Base-by-base conservation (phyloP, 1,139 yeast species). In the Candida freyschussii region DNA sequence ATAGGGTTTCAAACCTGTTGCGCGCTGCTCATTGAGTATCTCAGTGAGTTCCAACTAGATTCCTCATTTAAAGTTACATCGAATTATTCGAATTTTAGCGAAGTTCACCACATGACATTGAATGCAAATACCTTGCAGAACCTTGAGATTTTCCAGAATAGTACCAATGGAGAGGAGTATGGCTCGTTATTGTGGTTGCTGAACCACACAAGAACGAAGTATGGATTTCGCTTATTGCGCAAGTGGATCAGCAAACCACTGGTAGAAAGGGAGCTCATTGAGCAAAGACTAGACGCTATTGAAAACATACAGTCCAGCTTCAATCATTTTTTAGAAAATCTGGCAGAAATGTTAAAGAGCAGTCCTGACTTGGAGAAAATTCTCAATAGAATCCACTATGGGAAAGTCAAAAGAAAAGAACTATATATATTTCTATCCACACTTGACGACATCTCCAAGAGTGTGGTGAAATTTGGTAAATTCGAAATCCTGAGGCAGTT, bases 151-250 rank as follows among this genome's bases (percentile, higher is more conserved):
- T 85, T 85, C 47, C 63, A 63, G 24, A 84, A 84, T 48, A 61
- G 68, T 3, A 75, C 91, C 0, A 75, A 77, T 41, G 57, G 60
- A 13, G 61, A 69, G 2, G 63, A 62, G 7, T 61, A 65, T 21
- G 97, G 96, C 0, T 76, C 96, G 0, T 59, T 91, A 13, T 57
- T 83, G 12, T 82, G 91, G 86, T 62, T 85, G 3, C 52, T 91
- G 41, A 84, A 89, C 54, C 89, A 81, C 43, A 84, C 97, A 0
- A 62, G 75, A 26, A 85, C 96, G 0, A 66, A 69, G 20, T 82
- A 79, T 58, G 98, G 98, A 0, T 70, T 66, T 32, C 59, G 96
- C 34, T 50, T 74, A 38, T 55, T 91, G 13, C 66, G 67, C 21
- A 64, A 69, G 30, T 91, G 98, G 98, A 60, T 89, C 1, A 67